Conservation (phyloP, 129 eudicot species). For the Arctium minus region DNA sequence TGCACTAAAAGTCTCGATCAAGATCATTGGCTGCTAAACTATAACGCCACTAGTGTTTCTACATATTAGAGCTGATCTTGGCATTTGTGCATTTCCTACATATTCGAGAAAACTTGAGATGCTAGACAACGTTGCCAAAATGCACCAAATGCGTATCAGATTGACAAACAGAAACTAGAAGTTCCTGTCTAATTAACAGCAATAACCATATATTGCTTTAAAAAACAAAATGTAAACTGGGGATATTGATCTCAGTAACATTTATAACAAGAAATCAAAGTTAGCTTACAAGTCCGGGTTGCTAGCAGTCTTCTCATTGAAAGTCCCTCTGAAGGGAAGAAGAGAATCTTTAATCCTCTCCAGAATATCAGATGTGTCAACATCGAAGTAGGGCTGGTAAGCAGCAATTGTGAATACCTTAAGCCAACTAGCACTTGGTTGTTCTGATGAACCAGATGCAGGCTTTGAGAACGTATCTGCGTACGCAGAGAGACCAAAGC, state of each 20-base stretch:
- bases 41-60: no score
- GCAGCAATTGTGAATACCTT: constrained; percentile 17
- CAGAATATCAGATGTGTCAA: constrained; percentile 17
- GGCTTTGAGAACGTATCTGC: constrained; percentile 19
- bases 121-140: background rate
- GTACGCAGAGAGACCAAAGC: background rate
- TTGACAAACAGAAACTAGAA: background rate
- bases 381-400: constrained; percentile 26
- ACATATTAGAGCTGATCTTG: no score
- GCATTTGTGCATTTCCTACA: background rate
- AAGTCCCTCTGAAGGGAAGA: constrained; percentile 17
- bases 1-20: no score
- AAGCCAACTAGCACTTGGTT: constrained; percentile 12
- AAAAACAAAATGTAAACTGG: background rate
- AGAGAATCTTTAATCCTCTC: constrained; percentile 23
- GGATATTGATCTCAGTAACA: background rate
- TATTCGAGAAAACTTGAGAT: background rate
- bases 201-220: background rate
- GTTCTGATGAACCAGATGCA: constrained; percentile 5
- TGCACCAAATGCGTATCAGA: background rate
- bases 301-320: constrained; percentile 17
- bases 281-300: constrained; percentile 15
- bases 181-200: background rate
- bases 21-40: no score
- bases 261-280: background rate